phyloP scores from a whole-genome alignment of 305 asterid genomes.

The Fraxinus greggii region DNA sequence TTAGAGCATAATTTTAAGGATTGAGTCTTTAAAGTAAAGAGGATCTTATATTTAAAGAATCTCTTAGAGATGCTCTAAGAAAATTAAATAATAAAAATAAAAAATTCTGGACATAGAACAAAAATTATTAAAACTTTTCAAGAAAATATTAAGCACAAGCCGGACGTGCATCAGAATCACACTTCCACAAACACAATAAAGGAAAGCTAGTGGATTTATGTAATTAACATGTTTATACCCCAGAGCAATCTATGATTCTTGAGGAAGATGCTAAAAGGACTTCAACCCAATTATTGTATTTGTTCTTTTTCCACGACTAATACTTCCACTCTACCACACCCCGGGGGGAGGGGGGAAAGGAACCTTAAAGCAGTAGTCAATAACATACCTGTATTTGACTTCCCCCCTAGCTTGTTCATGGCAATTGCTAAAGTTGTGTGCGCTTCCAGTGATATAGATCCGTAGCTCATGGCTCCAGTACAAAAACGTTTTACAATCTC shows the following conservation, averaged over 20 bases:
- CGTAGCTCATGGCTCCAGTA: slow-evolving; percentile 99
- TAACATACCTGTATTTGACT: slow-evolving; percentile 84
- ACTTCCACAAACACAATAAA: background rate
- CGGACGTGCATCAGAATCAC: background rate
- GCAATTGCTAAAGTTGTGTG: slow-evolving; percentile 94
- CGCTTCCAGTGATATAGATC: slow-evolving; percentile 95
- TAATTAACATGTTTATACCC: background rate
- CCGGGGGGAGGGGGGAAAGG: background rate
- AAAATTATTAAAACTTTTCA: background rate
- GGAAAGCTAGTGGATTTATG: background rate
- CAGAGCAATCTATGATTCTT: background rate
- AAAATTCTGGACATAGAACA: background rate
- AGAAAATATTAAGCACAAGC: background rate
- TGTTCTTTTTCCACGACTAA: background rate
- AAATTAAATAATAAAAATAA: background rate
- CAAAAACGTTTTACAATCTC: slow-evolving; percentile 93
- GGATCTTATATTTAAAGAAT: too few relatives aligned
- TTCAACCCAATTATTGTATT: background rate
- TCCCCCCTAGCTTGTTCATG: slow-evolving; percentile 94
- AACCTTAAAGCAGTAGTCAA: background rate
- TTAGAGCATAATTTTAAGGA: too few relatives aligned
- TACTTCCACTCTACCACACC: background rate
- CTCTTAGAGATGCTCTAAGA: too few relatives aligned
- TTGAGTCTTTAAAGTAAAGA: too few relatives aligned
- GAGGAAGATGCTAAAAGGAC: background rate